Base-by-base conservation (phyloP, 1,284 basidiomycete species). In the Stereum hirsutum region DNA sequence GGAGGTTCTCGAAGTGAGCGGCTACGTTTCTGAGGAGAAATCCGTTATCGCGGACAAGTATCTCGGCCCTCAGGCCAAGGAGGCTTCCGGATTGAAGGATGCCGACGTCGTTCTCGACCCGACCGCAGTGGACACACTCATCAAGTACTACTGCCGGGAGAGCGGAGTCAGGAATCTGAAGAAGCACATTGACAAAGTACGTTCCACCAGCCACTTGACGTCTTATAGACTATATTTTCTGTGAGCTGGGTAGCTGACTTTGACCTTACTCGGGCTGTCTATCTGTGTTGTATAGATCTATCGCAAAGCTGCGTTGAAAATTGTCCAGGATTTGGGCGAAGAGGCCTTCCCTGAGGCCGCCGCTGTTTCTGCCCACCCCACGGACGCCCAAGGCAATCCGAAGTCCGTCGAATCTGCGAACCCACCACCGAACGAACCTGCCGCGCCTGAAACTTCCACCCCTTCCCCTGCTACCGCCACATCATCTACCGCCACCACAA, bases 11-110 rank as follows among this genome's bases (percentile, higher is more conserved):
- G 92, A 98, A 68, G 92, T 99, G 23, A 87, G 82, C 47, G 92
- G 93, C 14, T 99, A 99, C 61, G 95, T 98, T 19, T 87, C 91
- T 0, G 95, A 97, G 56, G 94, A 99, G 68, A 99, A 99, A 70
- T 72, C 83, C 17, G 83, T 86, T 48, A 99, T 99, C 52, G 96
- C 95, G 2, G 79, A 85, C 28, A 78, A 79, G 56, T 99, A 97
- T 62, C 78, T 99, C 3, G 88, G 82, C 3, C 96, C 95, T 24
- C 92, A 97, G 64, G 95, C 94, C 10, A 94, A 88, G 70, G 91
- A 94, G 54, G 80, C 88, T 3, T 83, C 85, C 12, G 95, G 95
- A 19, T 70, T 99, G 32, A 85, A 84, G 57, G 74, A 81, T 17
- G 88, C 87, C 2, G 85, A 96, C 57, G 87, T 97, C 1, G 60